Conservation (phyloP, 2,329 filamentous ascomycete genomes). For the Chalaropsis ovoidea region DNA sequence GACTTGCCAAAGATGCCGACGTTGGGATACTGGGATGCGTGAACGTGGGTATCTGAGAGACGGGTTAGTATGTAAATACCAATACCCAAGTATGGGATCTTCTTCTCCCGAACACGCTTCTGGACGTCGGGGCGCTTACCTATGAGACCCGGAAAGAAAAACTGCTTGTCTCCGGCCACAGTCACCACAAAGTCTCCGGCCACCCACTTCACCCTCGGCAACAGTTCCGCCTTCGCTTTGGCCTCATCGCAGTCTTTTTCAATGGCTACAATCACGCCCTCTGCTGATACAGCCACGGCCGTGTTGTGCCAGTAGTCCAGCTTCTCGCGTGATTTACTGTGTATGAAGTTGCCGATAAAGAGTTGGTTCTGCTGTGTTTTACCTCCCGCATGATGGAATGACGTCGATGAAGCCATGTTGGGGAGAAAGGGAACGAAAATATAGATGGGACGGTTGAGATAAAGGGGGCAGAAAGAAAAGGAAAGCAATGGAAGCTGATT, state of each 20-base stretch:
- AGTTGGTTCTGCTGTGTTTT: slow-evolving; percentile 31
- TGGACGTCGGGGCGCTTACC: slow-evolving; percentile 38
- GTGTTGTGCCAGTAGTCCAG: slow-evolving; percentile 44
- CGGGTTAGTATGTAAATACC: slow-evolving; percentile 28
- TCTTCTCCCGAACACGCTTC: background rate
- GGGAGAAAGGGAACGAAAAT: background rate
- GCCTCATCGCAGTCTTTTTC: slow-evolving; percentile 33
- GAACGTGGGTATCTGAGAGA: slow-evolving; percentile 77
- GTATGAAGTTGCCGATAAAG: slow-evolving; percentile 47
- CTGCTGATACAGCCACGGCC: slow-evolving; percentile 41
- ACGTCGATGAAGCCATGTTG: background rate
- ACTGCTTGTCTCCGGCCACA: slow-evolving; percentile 42
- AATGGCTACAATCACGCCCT: slow-evolving; percentile 43
- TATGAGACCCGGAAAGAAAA: slow-evolving; percentile 79
- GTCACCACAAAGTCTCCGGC: slow-evolving; percentile 34
- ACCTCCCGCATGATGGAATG: background rate
- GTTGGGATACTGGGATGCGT: slow-evolving; percentile 92
- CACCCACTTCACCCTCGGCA: slow-evolving; percentile 40
- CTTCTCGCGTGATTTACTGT: slow-evolving; percentile 40
- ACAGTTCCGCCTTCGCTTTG: slow-evolving; percentile 32
- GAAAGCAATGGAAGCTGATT: background rate
- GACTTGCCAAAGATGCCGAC: slow-evolving; percentile 86
- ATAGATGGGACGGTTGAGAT: background rate
- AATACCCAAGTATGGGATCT: background rate
- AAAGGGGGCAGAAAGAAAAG: background rate